Evolutionary conservation across 2,329 filamentous ascomycete species (phyloP).

Genomic region (Colletotrichum liriopes): DNA sequence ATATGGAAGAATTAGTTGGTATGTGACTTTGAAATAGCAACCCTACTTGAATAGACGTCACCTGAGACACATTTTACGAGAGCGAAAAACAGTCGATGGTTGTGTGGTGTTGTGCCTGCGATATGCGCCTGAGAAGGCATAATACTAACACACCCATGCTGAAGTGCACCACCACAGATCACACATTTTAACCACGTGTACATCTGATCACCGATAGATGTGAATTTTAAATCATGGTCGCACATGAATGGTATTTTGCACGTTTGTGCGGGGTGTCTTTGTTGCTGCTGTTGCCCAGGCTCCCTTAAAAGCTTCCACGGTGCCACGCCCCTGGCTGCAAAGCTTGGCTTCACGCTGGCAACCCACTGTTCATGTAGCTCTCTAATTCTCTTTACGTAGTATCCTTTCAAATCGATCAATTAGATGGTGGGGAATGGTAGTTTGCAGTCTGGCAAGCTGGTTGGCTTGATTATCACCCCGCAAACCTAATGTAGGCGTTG

Average conservation of each 20-base stretch:
- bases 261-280: constrained; percentile 11
- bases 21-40: background rate
- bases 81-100: constrained; percentile 2
- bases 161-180: background rate
- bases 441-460: too few relatives aligned
- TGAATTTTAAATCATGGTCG: background rate
- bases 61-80: background rate
- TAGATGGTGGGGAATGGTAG: too few relatives aligned
- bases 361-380: too few relatives aligned
- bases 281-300: background rate
- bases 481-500: too few relatives aligned
- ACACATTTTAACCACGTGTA: too few relatives aligned
- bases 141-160: background rate
- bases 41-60: background rate
- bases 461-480: too few relatives aligned
- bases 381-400: too few relatives aligned
- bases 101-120: background rate
- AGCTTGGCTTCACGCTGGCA: background rate
- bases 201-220: rapidly evolving
- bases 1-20: background rate
- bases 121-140: background rate
- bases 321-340: background rate
- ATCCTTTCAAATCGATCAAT: too few relatives aligned
- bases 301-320: background rate
- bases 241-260: background rate